Conservation (phyloP, 352 stramenopile species). For the Phytophthora sojae region DNA sequence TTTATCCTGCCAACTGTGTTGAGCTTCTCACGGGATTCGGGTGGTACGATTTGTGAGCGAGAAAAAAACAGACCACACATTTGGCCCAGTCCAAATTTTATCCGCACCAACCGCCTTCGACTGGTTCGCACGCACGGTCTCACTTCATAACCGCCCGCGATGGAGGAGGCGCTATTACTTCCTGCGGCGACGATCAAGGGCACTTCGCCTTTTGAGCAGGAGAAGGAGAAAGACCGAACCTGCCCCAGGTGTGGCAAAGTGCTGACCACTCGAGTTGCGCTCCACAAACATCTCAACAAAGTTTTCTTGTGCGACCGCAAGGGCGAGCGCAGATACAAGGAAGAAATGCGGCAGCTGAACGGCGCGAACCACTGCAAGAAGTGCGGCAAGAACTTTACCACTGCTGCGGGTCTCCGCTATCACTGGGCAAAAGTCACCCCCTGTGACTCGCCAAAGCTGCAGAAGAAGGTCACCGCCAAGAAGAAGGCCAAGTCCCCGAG, state of each 20-base stretch:
- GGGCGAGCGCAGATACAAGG: conserved; percentile 11
- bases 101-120: conserved; percentile 2
- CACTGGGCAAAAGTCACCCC: conserved; percentile 3
- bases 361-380: conserved; percentile 4
- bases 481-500: background rate
- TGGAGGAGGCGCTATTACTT: conserved; percentile 6
- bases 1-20: background rate
- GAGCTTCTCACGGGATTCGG: background rate
- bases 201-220: background rate
- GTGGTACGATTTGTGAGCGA: background rate
- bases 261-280: conserved; percentile 5
- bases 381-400: conserved; percentile 11
- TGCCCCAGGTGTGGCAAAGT: conserved; percentile 24
- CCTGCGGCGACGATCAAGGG: background rate
- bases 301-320: conserved; percentile 15
- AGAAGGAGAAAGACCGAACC: conserved; percentile 5
- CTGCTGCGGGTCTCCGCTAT: conserved; percentile 5
- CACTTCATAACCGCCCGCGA: conserved; percentile 9
- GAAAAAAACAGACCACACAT: conserved; percentile 4
- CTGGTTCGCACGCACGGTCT: background rate
- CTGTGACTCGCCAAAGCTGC: background rate
- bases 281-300: conserved; percentile 19
- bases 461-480: background rate
- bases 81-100: conserved; percentile 20
- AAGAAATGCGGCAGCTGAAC: background rate